Percentiles rank a stretch among this genome's conserved stretches.
These are phyloP conservation scores for Raddia distichophylla DNA, from an alignment of 176 grass and related monocot genomes.

Conservation along the genomic window DNA sequence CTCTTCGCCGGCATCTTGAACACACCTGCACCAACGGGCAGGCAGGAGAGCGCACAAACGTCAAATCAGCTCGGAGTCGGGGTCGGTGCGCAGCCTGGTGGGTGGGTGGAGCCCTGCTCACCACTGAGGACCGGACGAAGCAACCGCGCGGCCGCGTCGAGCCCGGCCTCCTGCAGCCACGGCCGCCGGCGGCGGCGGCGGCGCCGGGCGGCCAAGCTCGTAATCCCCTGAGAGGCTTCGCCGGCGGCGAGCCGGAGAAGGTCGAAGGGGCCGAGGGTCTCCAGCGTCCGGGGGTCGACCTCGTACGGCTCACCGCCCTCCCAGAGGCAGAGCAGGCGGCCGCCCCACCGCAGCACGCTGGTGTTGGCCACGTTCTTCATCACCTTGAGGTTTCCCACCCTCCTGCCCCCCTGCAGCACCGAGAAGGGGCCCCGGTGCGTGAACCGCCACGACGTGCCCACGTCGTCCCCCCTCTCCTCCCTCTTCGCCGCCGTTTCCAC, in stretches of 20 bases:
- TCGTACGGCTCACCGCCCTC: slow-evolving; percentile 94
- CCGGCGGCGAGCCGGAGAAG: slow-evolving; percentile 28
- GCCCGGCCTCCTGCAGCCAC: slow-evolving; percentile 46
- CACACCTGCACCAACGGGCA: slow-evolving; percentile 49
- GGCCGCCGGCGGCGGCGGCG: background rate
- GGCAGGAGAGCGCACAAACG: slow-evolving; percentile 20
- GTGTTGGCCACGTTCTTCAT: slow-evolving; percentile 99
- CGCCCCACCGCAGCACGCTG: slow-evolving; percentile 76
- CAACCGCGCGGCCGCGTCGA: slow-evolving; percentile 61
- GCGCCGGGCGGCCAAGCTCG: background rate
- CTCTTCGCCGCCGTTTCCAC: slow-evolving; percentile 80
- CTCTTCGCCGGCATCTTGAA: slow-evolving; percentile 80
- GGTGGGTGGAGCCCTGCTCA: background rate
- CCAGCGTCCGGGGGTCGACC: slow-evolving; percentile 61
- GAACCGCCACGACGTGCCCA: slow-evolving; percentile 61
- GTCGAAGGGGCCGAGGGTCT: slow-evolving; percentile 70
- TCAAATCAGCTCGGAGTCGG: slow-evolving; percentile 13
- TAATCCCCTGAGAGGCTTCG: background rate
- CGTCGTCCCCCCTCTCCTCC: slow-evolving; percentile 57
- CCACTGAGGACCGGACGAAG: slow-evolving; percentile 70
- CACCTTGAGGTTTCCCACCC: slow-evolving; percentile 92
- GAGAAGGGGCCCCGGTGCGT: slow-evolving; percentile 96
- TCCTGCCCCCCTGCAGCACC: slow-evolving; percentile 65
- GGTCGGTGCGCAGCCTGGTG: background rate
- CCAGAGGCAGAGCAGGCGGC: slow-evolving; percentile 84